phyloP scores from a whole-genome alignment of 1,284 basidiomycete genomes.

The Paramarasmius palmivorus region DNA sequence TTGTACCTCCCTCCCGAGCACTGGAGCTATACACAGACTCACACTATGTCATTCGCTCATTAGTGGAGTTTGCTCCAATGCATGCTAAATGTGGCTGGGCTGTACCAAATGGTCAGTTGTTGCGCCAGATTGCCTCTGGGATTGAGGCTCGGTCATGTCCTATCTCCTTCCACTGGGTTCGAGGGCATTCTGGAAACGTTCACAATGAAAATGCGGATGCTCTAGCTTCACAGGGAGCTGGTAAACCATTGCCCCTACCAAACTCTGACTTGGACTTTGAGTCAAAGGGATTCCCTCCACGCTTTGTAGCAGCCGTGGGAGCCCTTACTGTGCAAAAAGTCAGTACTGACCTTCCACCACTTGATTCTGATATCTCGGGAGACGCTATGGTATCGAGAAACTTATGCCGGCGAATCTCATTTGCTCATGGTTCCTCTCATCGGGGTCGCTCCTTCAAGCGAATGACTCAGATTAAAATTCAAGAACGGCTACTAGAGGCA shows the following conservation, averaged over 20 bases:
- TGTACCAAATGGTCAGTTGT: background rate
- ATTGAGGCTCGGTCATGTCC: background rate
- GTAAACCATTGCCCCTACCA: background rate
- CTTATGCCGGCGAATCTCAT: no score
- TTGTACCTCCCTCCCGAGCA: background rate
- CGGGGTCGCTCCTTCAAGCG: background rate
- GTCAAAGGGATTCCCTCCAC: no score
- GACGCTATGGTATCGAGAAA: no score
- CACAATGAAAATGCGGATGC: background rate
- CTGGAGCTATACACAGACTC: background rate
- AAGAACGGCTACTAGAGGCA: background rate
- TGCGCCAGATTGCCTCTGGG: background rate
- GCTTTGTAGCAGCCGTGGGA: no score
- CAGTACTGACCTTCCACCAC: no score
- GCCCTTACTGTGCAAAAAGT: no score
- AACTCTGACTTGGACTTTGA: background rate
- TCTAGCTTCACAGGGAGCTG: background rate
- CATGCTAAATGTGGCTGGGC: background rate
- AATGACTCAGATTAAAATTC: background rate
- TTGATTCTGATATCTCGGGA: no score
- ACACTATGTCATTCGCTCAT: background rate
- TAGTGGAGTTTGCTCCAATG: background rate
- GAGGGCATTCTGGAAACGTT: background rate
- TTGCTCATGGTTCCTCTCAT: no score
- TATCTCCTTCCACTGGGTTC: background rate